These are phyloP conservation scores for Ustilago bromivora DNA, from an alignment of 1,284 basidiomycete species.

Conservation along the genomic window DNA sequence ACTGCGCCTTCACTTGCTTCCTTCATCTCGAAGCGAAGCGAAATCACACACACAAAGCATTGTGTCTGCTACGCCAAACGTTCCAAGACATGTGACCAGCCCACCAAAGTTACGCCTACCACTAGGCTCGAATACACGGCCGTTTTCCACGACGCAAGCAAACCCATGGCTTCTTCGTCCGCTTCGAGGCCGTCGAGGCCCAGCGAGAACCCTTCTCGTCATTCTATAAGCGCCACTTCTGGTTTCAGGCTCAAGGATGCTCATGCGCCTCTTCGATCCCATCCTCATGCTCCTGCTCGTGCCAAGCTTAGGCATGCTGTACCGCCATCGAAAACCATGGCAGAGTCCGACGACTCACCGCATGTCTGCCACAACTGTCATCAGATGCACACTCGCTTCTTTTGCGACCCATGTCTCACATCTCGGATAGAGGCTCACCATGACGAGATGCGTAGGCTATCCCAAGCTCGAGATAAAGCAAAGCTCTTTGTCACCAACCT, in stretches of 20 bases:
- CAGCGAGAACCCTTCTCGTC: conserved; percentile 27
- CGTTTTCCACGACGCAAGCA: background rate
- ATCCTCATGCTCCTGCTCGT: conserved; percentile 13
- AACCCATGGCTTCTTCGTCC: conserved; percentile 14
- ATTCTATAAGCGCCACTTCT: conserved; percentile 21
- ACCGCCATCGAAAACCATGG: background rate
- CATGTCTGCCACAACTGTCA: conserved; percentile 44
- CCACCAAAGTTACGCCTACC: background rate
- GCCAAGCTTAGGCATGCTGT: conserved; percentile 25
- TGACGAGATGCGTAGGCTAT: conserved; percentile 38
- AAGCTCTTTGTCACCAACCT: conserved; percentile 15
- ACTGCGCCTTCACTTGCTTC: background rate
- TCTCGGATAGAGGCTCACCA: conserved; percentile 41
- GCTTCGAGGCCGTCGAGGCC: conserved; percentile 18
- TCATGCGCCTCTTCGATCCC: conserved; percentile 5
- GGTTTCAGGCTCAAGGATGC: conserved; percentile 6
- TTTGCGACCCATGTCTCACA: conserved; percentile 45
- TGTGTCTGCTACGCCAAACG: background rate
- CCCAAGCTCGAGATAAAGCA: conserved; percentile 36
- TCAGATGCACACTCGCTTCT: conserved; percentile 46
- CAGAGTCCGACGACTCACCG: background rate
- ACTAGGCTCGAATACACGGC: background rate
- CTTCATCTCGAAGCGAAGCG: background rate
- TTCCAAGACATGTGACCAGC: conserved; percentile 20
- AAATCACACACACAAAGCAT: background rate